A percentile compares a stretch with the other conserved stretches of the same genome.
Evolutionary conservation across 495 filamentous ascomycete species (phyloP).

Genomic region (Podospora fimiseda): DNA sequence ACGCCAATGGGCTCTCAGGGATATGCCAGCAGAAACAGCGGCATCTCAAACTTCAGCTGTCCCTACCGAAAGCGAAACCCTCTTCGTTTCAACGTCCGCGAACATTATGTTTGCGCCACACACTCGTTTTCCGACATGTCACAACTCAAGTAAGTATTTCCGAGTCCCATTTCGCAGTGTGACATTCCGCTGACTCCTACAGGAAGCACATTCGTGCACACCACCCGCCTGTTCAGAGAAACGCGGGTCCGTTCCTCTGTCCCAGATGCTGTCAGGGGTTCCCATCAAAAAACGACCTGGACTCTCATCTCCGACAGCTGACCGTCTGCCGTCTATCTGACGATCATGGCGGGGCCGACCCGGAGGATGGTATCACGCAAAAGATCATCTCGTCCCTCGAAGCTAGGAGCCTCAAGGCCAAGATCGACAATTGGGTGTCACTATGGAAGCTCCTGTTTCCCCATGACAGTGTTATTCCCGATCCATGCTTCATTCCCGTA

Average conservation of each 20-base stretch:
- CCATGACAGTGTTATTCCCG: constrained; percentile 17
- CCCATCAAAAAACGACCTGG: constrained; percentile 21
- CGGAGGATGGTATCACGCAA: constrained; percentile 27
- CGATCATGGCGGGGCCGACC: constrained; percentile 22
- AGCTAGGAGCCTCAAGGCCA: constrained; percentile 21
- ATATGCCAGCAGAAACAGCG: constrained; percentile 9
- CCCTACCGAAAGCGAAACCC: constrained; percentile 36
- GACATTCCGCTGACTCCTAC: not conserved
- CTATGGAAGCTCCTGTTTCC: constrained; percentile 27
- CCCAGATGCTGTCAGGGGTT: constrained; percentile 26
- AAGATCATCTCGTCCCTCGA: constrained; percentile 27
- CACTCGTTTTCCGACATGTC: constrained; percentile 31
- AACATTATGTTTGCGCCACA: constrained; percentile 29
- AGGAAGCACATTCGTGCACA: constrained; percentile 31
- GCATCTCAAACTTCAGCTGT: constrained; percentile 24
- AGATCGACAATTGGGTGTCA: constrained; percentile 28
- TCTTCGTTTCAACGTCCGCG: constrained; percentile 30
- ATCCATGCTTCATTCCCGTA: constrained; percentile 25
- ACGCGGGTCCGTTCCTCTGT: constrained; percentile 23
- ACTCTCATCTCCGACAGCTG: constrained; percentile 20
- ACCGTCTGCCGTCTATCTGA: constrained; percentile 19
- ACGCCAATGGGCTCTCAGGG: constrained; percentile 6
- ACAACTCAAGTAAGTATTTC: constrained; percentile 26
- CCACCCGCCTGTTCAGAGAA: constrained; percentile 25
- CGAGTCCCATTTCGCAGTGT: not conserved